phyloP scores from a whole-genome alignment of 83 land plant species.

The Diphasiastrum complanatum region DNA sequence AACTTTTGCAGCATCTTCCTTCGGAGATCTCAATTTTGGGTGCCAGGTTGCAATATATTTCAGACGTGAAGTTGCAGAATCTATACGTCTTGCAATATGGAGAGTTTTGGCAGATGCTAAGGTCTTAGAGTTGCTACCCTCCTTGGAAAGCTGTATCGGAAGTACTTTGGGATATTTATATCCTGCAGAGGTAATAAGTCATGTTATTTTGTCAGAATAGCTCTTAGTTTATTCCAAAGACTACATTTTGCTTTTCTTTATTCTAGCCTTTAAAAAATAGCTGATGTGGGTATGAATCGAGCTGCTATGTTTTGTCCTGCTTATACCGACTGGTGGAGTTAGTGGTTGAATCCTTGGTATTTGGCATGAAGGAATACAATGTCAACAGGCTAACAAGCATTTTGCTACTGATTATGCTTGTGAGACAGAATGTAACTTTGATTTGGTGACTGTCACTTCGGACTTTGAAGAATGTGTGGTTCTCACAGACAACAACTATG shows the following conservation, averaged over 20 bases:
- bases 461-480: no score
- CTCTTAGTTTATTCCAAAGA: background rate
- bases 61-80: constrained; percentile 43
- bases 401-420: no score
- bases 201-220: background rate
- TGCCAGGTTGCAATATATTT: constrained; percentile 84
- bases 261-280: background rate
- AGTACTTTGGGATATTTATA: constrained; percentile 51
- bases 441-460: no score
- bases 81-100: constrained; percentile 67
- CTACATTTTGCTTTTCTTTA: background rate
- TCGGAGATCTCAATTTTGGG: constrained; percentile 69
- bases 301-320: background rate
- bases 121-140: constrained; percentile 69
- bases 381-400: no score
- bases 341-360: background rate
- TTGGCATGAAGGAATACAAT: no score
- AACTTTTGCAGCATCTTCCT: constrained; percentile 73
- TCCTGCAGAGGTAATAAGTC: constrained; percentile 68
- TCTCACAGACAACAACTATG: no score
- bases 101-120: constrained; percentile 51
- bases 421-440: no score
- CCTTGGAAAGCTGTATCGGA: constrained; percentile 46
- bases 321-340: background rate
- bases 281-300: background rate